A percentile compares a stretch with the other conserved stretches of the same genome.
phyloP scores from a whole-genome alignment of 495 filamentous ascomycete genomes.

The Clavariopsis aquatica region DNA sequence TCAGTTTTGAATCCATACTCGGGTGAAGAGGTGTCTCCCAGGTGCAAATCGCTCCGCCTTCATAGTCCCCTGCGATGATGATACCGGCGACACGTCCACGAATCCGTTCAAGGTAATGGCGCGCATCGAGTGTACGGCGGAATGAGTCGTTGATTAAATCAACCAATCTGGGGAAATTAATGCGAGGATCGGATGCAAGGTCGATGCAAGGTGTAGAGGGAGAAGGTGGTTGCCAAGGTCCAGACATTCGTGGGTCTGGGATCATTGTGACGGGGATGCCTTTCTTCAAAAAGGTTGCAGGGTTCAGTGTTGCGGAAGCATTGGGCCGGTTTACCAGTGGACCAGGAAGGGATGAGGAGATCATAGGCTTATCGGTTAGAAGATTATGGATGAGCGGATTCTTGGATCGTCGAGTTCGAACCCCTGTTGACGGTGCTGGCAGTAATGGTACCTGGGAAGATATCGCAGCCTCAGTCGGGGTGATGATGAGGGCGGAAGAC shows the following conservation, averaged over 20 bases:
- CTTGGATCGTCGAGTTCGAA: slow-evolving; percentile 71
- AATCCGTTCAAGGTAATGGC: slow-evolving; percentile 78
- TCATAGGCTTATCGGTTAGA: slow-evolving; percentile 88
- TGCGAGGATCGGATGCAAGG: slow-evolving; percentile 68
- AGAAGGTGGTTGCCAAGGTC: slow-evolving; percentile 65
- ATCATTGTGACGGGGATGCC: slow-evolving; percentile 87
- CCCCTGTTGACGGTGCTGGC: slow-evolving; percentile 59
- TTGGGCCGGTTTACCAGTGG: slow-evolving; percentile 2
- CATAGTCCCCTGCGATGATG: slow-evolving; percentile 94
- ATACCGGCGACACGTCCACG: slow-evolving; percentile 78
- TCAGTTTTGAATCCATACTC: slow-evolving; percentile 45
- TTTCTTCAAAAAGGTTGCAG: slow-evolving; percentile 82
- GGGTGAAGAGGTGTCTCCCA: slow-evolving; percentile 76
- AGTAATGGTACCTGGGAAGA: slow-evolving; percentile 51
- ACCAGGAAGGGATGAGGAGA: slow-evolving; percentile 82
- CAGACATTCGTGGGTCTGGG: slow-evolving; percentile 60
- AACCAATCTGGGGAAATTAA: slow-evolving; percentile 79
- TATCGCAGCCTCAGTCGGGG: slow-evolving; percentile 76
- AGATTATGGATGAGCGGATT: slow-evolving; percentile 97
- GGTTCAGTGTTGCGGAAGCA: slow-evolving; percentile 43
- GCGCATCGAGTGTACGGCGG: slow-evolving; percentile 75
- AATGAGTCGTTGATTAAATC: slow-evolving; percentile 95
- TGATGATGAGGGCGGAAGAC: slow-evolving; percentile 85
- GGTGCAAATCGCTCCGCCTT: slow-evolving; percentile 90
- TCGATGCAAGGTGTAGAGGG: slow-evolving; percentile 55